A percentile compares a stretch with the other conserved stretches of the same genome.
Conservation (phyloP, 139 green algal species). For the Chlorella sp. region DNA sequence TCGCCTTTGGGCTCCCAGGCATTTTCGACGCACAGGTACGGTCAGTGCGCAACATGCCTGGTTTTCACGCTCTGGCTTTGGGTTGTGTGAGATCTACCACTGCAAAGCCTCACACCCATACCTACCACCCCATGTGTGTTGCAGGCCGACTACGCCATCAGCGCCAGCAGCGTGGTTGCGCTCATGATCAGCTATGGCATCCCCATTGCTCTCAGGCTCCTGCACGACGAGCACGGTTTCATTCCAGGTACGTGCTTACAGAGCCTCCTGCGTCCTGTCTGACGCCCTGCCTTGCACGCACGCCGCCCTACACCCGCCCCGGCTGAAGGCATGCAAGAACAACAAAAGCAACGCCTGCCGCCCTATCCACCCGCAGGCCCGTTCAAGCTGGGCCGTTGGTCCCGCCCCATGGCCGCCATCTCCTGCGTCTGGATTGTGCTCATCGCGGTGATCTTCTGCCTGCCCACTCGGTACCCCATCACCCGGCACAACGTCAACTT, state of each 20-base stretch:
- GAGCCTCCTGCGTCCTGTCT: too few relatives aligned
- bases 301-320: neutral
- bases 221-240: slow-evolving; percentile 28
- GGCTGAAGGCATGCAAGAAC: too few relatives aligned
- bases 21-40: neutral
- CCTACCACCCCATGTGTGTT: too few relatives aligned
- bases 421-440: slow-evolving; percentile 34
- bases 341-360: neutral
- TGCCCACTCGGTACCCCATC: slow-evolving; percentile 7
- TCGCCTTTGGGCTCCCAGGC: slow-evolving; percentile 4
- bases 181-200: slow-evolving; percentile 48
- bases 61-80: too few relatives aligned
- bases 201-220: slow-evolving; percentile 43
- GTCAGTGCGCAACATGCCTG: too few relatives aligned
- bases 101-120: too few relatives aligned
- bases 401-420: slow-evolving; percentile 13
- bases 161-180: slow-evolving; percentile 40
- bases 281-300: too few relatives aligned
- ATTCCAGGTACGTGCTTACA: slow-evolving; percentile 5
- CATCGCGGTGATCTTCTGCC: slow-evolving; percentile 16
- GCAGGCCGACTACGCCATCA: slow-evolving; percentile 22
- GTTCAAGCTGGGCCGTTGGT: slow-evolving; percentile 35
- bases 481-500: slow-evolving; percentile 1
- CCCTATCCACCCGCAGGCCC: slow-evolving; percentile 16
- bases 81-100: too few relatives aligned